Evolutionary conservation across 2,329 filamentous ascomycete species (phyloP).

Genomic region (Chaetothyriales sp.): DNA sequence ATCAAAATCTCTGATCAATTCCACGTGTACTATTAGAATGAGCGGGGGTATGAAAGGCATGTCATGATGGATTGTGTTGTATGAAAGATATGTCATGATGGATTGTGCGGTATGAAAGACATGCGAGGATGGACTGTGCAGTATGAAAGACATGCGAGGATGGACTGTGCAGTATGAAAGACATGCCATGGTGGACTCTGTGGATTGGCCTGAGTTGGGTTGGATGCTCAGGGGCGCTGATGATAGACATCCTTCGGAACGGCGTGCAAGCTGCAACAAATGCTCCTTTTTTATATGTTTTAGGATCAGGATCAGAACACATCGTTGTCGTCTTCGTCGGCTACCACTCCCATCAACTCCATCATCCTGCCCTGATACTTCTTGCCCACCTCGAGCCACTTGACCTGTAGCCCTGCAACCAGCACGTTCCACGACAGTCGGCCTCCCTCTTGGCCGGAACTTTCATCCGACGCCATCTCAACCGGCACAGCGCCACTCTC

Average conservation of each 20-base stretch:
- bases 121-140: too few species aligned
- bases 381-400: conserved; percentile 50
- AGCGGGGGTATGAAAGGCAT: too few species aligned
- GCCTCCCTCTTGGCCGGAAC: conserved; percentile 25
- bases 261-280: background rate
- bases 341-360: conserved; percentile 12
- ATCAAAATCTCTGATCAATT: background rate
- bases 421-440: conserved; percentile 40
- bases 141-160: too few species aligned
- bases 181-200: too few species aligned
- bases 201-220: background rate
- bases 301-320: background rate
- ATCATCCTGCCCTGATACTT: conserved; percentile 19
- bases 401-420: conserved; percentile 69
- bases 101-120: background rate
- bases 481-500: conserved; percentile 31
- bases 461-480: conserved; percentile 51
- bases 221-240: background rate
- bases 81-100: too few species aligned
- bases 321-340: background rate
- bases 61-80: too few species aligned
- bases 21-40: background rate
- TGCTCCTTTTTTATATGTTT: background rate
- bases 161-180: background rate
- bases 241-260: background rate